Conservation (phyloP, 805 yeast genomes). For the Tetrapisispora taiwanensis region DNA sequence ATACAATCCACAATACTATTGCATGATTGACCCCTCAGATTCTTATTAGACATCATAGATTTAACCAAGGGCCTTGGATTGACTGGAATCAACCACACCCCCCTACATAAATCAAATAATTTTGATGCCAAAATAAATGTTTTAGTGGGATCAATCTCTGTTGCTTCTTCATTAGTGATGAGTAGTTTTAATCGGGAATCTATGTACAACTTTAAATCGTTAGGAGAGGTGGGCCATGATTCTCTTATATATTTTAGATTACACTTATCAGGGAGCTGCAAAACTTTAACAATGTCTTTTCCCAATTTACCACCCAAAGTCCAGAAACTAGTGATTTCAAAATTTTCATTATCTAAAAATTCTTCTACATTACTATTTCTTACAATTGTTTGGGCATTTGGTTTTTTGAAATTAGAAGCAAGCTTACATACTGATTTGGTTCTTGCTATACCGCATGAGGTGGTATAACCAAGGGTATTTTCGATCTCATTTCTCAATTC, state of each 20-base stretch:
- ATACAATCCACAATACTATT: constrained; percentile 43
- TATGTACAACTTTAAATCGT: constrained; percentile 22
- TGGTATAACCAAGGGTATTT: constrained; percentile 59
- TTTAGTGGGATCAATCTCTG: constrained; percentile 32
- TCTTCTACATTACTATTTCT: constrained; percentile 36
- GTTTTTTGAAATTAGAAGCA: constrained; percentile 78
- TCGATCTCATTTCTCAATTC: constrained; percentile 46
- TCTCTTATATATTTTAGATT: constrained; percentile 45
- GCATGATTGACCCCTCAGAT: constrained; percentile 53
- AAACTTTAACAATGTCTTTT: constrained; percentile 37
- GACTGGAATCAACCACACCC: constrained; percentile 46
- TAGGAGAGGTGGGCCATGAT: constrained; percentile 33
- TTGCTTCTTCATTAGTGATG: constrained; percentile 2
- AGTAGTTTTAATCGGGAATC: constrained; percentile 8
- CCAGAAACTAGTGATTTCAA: constrained; percentile 67
- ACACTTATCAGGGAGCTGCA: constrained; percentile 42
- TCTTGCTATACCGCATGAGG: constrained; percentile 79
- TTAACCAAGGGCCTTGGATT: constrained; percentile 53
- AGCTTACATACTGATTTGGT: constrained; percentile 75
- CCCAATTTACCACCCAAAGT: constrained; percentile 91
- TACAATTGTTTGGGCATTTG: constrained; percentile 75
- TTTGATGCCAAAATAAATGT: constrained; percentile 41
- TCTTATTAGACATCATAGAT: constrained; percentile 84
- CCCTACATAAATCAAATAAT: constrained; percentile 55
- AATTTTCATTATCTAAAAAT: constrained; percentile 44